Evolutionary conservation across 2,329 filamentous ascomycete species (phyloP).

Genomic region (Dryadomyces sulphureus): DNA sequence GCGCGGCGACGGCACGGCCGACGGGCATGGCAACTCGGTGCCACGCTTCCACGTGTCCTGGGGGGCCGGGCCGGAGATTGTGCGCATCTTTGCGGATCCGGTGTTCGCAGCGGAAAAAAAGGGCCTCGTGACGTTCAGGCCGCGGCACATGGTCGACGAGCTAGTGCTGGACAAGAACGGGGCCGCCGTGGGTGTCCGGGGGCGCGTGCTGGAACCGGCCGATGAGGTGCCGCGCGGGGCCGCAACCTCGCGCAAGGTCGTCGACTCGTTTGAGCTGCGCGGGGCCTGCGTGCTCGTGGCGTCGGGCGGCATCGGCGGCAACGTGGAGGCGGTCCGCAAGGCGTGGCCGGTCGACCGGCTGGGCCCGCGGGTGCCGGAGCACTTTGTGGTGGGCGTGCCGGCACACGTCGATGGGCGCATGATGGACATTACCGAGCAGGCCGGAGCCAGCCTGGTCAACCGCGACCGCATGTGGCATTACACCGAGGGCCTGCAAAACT

Average conservation of each 20-base stretch:
- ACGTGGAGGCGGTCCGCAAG: constrained; percentile 43
- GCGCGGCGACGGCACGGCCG: constrained; percentile 37
- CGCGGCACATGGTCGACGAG: constrained; percentile 42
- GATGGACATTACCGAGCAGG: constrained; percentile 38
- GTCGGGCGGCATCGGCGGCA: constrained; percentile 45
- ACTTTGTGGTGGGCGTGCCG: constrained; percentile 45
- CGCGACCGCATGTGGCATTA: constrained; percentile 54
- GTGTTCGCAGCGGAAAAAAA: constrained; percentile 35
- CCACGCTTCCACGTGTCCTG: constrained; percentile 48
- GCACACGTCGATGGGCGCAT: constrained; percentile 51
- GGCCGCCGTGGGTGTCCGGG: constrained; percentile 35
- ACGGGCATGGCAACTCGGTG: constrained; percentile 47
- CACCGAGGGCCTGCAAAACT: constrained; percentile 46
- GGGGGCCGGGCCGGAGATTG: constrained; percentile 46
- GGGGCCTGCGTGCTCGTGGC: constrained; percentile 39
- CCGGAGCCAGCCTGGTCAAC: constrained; percentile 42
- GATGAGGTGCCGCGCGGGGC: constrained; percentile 31
- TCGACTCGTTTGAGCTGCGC: constrained; percentile 36
- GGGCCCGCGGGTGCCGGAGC: constrained; percentile 37
- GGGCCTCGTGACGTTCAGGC: constrained; percentile 38
- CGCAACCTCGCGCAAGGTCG: constrained; percentile 30
- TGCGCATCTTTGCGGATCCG: constrained; percentile 41
- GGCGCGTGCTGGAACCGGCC: constrained; percentile 36
- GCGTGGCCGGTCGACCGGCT: constrained; percentile 43
- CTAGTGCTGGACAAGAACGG: constrained; percentile 37